These are phyloP conservation scores for Pseudogymnoascus sp. DNA, from an alignment of 2,329 filamentous ascomycete species.

Conservation along the genomic window DNA sequence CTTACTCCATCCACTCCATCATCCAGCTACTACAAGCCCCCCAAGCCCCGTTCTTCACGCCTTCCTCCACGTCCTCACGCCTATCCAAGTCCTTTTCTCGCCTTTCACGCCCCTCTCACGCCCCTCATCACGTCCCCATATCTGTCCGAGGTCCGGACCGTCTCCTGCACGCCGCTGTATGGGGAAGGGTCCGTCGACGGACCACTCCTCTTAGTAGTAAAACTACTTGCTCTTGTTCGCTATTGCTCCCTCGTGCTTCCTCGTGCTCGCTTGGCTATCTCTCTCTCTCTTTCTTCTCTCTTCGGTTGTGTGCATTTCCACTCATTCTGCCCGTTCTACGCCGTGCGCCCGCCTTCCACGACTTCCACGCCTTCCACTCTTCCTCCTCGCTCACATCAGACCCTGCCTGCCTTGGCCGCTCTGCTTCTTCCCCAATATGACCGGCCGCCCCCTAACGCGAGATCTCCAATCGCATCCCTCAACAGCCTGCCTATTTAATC, in stretches of 20 bases:
- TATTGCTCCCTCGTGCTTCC: neutral
- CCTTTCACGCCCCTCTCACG: neutral
- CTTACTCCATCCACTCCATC: neutral
- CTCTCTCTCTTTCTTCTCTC: neutral
- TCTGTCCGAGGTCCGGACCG: neutral
- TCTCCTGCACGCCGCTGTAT: conserved; percentile 3
- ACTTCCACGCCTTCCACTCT: neutral
- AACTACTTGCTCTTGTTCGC: neutral
- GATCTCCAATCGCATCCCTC: neutral
- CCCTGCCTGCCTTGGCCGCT: neutral
- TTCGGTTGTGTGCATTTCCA: neutral
- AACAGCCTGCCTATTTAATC: conserved; percentile 1
- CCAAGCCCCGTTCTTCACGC: too few relatives aligned
- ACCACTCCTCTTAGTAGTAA: neutral
- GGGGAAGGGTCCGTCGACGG: neutral
- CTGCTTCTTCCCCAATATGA: neutral
- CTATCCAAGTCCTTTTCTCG: neutral
- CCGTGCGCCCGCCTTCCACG: neutral
- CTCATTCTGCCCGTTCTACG: neutral
- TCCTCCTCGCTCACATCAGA: neutral
- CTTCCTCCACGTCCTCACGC: neutral
- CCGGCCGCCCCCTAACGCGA: neutral
- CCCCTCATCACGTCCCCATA: neutral
- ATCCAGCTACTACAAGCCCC: too few relatives aligned
- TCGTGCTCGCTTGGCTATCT: conserved; percentile 1